Evolutionary conservation across 805 yeast species (phyloP), one percentile per base, ranked within the genome.

Genomic region (Torulaspora maleeae): DNA sequence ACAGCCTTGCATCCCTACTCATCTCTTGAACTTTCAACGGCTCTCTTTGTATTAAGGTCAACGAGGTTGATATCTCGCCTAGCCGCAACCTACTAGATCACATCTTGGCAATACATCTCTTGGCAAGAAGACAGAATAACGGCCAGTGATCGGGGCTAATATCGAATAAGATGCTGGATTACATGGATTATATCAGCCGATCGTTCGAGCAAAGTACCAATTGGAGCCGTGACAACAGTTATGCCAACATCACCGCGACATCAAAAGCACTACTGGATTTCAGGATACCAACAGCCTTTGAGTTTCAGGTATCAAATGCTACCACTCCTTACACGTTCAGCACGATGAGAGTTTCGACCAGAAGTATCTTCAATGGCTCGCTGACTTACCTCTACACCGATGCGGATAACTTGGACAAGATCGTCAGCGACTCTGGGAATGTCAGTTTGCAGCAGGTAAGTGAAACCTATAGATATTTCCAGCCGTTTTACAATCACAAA

Each of bases 151-250:
- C 3, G n/a, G 5, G 11, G 27, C 34, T 5, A 27, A n/a, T 13
- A 19, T 16, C 16, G 34, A 7, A 12, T 29, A 38, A 19, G 35
- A 88, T 88, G 96, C 71, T 81, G 50, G 76, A 79, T 35, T 90
- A 85, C 68, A 88, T 91, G 95, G 96, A 91, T 55, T 84, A 83
- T 63, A 77, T 91, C 27, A 82, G 83, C 54, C 73, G 76, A 64
- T 77, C 86, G 53, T 91, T 86, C 67, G 78, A 83, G 62, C 66
- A 71, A 30, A 63, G 83, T 19, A 81, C 95, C 1, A 75, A 75
- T 4, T 90, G 97, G 97, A 80, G 82, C 54, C 77, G 78, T 46
- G 87, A 86, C 52, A 84, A 84, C 63, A 76, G 85, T 28, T 88
- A 84, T 59, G 83, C 88, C 42, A 79, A 82, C 54, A 73, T 91